Evolutionary conservation across 306 rosid genomes (phyloP).

Genomic region (Lablab purpureus): DNA sequence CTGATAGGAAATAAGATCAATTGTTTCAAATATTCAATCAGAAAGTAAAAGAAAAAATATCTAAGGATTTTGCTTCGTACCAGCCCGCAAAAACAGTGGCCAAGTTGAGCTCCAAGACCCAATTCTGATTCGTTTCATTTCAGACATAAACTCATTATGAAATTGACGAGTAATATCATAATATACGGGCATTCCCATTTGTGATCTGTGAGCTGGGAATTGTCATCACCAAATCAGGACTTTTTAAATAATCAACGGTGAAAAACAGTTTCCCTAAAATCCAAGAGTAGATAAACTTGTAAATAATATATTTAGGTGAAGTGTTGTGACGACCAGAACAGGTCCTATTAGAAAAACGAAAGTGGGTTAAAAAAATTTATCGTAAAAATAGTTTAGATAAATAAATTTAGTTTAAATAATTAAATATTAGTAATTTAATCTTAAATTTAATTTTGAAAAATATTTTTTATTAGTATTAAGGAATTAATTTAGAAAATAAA

Average conservation of each 20-base stretch:
- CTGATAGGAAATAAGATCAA: conserved; percentile 1
- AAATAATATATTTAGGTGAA: no score
- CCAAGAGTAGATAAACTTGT: no score
- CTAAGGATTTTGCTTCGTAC: conserved; percentile 31
- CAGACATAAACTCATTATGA: background rate
- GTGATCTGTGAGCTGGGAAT: conserved; percentile 10
- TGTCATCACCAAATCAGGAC: background rate
- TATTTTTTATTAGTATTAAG: no score
- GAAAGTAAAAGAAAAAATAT: conserved; percentile 2
- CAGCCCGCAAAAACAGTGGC: conserved; percentile 21
- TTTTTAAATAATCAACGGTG: background rate
- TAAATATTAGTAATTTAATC: no score
- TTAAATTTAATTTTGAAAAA: no score
- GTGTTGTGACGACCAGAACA: no score
- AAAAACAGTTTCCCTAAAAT: background rate
- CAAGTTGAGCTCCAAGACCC: background rate
- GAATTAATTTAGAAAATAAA: no score
- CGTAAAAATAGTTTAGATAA: no score
- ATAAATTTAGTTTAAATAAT: no score
- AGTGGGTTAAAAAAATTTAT: no score
- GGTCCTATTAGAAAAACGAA: no score
- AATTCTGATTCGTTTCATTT: conserved; percentile 1
- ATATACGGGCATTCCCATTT: background rate
- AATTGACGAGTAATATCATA: background rate
- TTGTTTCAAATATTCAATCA: conserved; percentile 14